Percentiles rank a stretch among this genome's conserved stretches.
Conservation (phyloP, 192 early-diverging fungal genomes). For the Podochytrium sp. region DNA sequence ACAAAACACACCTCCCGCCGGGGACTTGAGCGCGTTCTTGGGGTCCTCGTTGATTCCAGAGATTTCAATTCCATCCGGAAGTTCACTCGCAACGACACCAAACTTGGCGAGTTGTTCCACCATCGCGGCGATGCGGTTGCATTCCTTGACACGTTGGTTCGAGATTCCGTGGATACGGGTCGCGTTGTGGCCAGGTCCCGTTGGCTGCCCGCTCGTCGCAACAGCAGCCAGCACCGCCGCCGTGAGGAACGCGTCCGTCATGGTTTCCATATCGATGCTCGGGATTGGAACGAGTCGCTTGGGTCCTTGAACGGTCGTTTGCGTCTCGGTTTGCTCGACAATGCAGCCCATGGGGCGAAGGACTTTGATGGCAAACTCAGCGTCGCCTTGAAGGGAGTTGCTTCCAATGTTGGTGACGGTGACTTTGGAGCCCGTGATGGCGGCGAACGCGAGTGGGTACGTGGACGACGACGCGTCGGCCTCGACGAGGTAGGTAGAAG, state of each 20-base stretch:
- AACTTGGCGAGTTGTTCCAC: constrained; percentile 89
- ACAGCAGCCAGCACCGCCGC: constrained; percentile 91
- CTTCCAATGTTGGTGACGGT: constrained; percentile 93
- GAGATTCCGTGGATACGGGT: constrained; percentile 94
- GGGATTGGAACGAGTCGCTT: constrained; percentile 70
- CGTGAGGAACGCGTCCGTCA: constrained; percentile 99
- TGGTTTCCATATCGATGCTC: constrained; percentile 94
- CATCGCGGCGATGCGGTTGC: constrained; percentile 97
- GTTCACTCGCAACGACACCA: constrained; percentile 80
- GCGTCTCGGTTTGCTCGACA: constrained; percentile 85
- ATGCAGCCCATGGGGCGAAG: constrained; percentile 89
- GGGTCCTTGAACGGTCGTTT: constrained; percentile 91
- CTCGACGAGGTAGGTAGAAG: constrained; percentile 85
- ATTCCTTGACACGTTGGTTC: constrained; percentile 98
- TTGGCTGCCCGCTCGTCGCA: constrained; percentile 50
- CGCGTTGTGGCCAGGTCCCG: constrained; percentile 49
- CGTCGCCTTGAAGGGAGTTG: constrained; percentile 68
- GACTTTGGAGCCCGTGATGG: constrained; percentile 86
- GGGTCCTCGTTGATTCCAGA: constrained; percentile 53
- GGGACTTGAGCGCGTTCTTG: constrained; percentile 53
- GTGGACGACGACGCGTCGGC: constrained; percentile 97
- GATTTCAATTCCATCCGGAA: constrained; percentile 90
- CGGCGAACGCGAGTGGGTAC: constrained; percentile 95
- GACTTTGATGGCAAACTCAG: constrained; percentile 89
- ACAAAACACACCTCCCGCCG: constrained; percentile 79